Conservation (phyloP, 495 filamentous ascomycete species). For the Podospora comata region DNA sequence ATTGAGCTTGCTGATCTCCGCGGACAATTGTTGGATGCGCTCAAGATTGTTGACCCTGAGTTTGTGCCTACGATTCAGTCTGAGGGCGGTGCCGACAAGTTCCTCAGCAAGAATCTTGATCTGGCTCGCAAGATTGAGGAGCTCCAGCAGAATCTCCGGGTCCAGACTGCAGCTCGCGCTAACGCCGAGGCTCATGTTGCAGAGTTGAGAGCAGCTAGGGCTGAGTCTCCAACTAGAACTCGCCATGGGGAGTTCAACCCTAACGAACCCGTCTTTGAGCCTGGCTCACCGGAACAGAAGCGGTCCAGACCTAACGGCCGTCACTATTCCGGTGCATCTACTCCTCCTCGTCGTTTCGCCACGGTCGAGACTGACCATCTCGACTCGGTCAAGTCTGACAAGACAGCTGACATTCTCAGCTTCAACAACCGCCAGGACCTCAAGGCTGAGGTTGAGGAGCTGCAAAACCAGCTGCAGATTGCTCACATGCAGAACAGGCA, state of each 20-base stretch:
- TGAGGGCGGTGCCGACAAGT: slow-evolving; percentile 50
- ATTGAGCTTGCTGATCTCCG: slow-evolving; percentile 76
- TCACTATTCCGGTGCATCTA: slow-evolving; percentile 69
- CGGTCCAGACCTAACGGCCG: slow-evolving; percentile 71
- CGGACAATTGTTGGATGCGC: slow-evolving; percentile 71
- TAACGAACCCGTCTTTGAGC: slow-evolving; percentile 68
- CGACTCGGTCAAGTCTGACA: slow-evolving; percentile 83
- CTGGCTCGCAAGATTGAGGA: slow-evolving; percentile 86
- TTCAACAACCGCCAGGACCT: slow-evolving; percentile 90
- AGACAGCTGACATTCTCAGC: slow-evolving; percentile 82
- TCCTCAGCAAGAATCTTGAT: slow-evolving; percentile 63
- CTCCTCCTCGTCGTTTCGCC: slow-evolving; percentile 68
- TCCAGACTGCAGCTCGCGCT: slow-evolving; percentile 77
- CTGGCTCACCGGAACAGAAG: slow-evolving; percentile 72
- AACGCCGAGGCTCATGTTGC: slow-evolving; percentile 81
- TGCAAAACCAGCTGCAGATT: slow-evolving; percentile 93
- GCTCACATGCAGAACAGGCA: slow-evolving; percentile 95
- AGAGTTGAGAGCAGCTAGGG: slow-evolving; percentile 72
- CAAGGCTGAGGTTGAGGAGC: slow-evolving; percentile 83
- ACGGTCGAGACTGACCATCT: slow-evolving; percentile 58
- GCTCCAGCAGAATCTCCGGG: slow-evolving; percentile 77
- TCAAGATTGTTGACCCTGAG: slow-evolving; percentile 84
- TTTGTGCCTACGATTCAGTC: slow-evolving; percentile 40
- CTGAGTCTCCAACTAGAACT: slow-evolving; percentile 68
- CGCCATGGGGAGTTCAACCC: slow-evolving; percentile 80